Base-by-base conservation (phyloP, 2,329 filamentous ascomycete species). In the Madurella fahalii region DNA sequence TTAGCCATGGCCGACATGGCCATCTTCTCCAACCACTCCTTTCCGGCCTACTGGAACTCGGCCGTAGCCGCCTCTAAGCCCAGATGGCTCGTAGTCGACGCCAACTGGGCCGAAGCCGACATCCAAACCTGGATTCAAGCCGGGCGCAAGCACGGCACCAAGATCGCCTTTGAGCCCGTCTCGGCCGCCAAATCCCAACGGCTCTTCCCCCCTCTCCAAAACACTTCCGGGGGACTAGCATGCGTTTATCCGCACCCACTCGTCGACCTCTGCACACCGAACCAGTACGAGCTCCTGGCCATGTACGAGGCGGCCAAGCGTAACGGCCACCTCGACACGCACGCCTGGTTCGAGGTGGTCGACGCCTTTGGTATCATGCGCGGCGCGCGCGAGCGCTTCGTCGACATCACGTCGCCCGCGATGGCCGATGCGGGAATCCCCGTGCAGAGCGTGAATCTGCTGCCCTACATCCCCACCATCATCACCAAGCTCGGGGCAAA, bases 1-100 rank as follows among this genome's bases (percentile, higher is more conserved):
- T 72, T 96, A 59, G 93, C 91, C 44, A 95, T 96, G 90, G 92
- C 93, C 4, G 94, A 97, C 67, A 96, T 97, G 91, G 82, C 78
- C 52, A 93, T 96, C 63, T 82, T 96, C 46, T 79, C 84, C n/a
- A 67, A 72, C 15, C 73, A 79, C 57, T 74, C 76, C 0, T 79
- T 81, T 58, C 70, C 77, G 0, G 68, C 75, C 9, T 73, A 79
- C 60, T 90, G 86, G 85, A 77, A 79, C 47, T 77, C 82, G 1
- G 74, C 82, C 30, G 72, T 90, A 8, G 69, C 73, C 12, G 70
- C 74, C 2, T 74, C 78, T 12, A 77, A 75, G 62, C 89, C 85
- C n/a, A 82, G 81, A 58, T 94, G 89, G 83, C 76, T 94, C 30
- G 85, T 95, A 5, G 78, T 95, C 9, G 94, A 99, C 67, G 90